Conservation (phyloP, 23 red algal species). For the Gracilaria domingensis region DNA sequence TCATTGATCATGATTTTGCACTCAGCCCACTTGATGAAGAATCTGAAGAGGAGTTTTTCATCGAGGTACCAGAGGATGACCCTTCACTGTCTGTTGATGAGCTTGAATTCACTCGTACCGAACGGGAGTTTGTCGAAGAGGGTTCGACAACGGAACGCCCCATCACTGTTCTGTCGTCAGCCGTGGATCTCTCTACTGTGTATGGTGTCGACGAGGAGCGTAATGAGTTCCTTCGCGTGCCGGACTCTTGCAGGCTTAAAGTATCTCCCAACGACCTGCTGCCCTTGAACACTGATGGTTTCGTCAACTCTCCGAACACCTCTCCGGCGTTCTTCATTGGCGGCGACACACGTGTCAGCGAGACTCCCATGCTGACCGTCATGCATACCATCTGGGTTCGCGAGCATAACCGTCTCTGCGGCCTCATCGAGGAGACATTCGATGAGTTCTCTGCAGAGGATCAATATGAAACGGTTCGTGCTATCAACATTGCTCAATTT, state of each 20-base stretch:
- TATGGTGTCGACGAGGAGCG: conserved; percentile 50
- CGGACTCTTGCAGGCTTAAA: conserved; percentile 22
- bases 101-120: conserved; percentile 46
- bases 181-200: conserved; percentile 53
- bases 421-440: conserved; percentile 7
- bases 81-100: background rate
- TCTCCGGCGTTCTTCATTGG: conserved; percentile 67
- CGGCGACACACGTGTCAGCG: conserved; percentile 66
- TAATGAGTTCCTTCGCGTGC: conserved; percentile 28
- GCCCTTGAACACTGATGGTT: conserved; percentile 38
- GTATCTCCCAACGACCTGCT: conserved; percentile 39
- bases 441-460: background rate
- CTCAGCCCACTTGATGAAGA: background rate
- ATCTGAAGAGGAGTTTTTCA: background rate
- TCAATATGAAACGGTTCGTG: conserved; percentile 71
- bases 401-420: conserved; percentile 77
- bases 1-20: conserved; percentile 56
- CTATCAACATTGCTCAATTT: conserved; percentile 59
- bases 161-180: conserved; percentile 31
- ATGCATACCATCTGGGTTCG: conserved; percentile 75
- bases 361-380: conserved; percentile 64
- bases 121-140: conserved; percentile 2
- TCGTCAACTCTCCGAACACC: conserved; percentile 53
- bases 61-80: conserved; percentile 48
- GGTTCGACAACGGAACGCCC: conserved; percentile 11